Percentiles rank a stretch among this genome's conserved stretches.
Evolutionary conservation across 1,284 basidiomycete species (phyloP).

Genomic region (Grifola frondosa): DNA sequence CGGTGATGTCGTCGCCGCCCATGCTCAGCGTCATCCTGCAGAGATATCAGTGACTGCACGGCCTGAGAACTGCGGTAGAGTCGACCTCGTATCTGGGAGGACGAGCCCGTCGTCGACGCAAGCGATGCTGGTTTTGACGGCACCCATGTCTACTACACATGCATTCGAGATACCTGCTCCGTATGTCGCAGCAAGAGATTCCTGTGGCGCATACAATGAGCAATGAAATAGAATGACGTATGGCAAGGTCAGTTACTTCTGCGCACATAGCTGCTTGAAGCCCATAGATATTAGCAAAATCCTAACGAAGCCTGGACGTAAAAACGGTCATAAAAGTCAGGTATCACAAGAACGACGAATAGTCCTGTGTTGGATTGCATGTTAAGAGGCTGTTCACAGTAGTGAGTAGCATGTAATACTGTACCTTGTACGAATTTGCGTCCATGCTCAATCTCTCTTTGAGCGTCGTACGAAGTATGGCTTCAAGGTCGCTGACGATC

Average conservation of each 20-base stretch:
- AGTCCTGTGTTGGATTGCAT: conserved; percentile 62
- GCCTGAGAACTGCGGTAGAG: background rate
- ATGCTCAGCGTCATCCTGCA: conserved; percentile 80
- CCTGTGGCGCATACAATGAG: conserved; percentile 44
- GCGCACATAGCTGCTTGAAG: conserved; percentile 88
- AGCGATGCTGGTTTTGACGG: conserved; percentile 80
- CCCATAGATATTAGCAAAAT: conserved; percentile 82
- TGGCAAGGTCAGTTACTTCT: conserved; percentile 62
- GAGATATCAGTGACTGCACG: conserved; percentile 6
- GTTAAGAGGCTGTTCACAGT: no score
- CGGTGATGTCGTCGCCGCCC: conserved; percentile 93
- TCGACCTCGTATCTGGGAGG: conserved; percentile 82
- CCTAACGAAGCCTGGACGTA: conserved; percentile 84
- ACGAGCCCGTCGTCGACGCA: conserved; percentile 97
- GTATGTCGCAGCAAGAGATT: conserved; percentile 91
- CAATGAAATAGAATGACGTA: background rate
- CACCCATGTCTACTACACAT: conserved; percentile 95
- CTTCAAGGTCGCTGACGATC: conserved; percentile 76
- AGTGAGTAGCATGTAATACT: background rate
- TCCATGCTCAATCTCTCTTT: conserved; percentile 62
- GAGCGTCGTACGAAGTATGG: conserved; percentile 64
- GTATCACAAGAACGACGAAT: conserved; percentile 87
- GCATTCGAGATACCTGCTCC: conserved; percentile 93
- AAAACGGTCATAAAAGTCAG: conserved; percentile 85
- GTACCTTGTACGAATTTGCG: conserved; percentile 61